phyloP scores from a whole-genome alignment of 1,284 basidiomycete genomes.

The Sporisorium graminicola region DNA sequence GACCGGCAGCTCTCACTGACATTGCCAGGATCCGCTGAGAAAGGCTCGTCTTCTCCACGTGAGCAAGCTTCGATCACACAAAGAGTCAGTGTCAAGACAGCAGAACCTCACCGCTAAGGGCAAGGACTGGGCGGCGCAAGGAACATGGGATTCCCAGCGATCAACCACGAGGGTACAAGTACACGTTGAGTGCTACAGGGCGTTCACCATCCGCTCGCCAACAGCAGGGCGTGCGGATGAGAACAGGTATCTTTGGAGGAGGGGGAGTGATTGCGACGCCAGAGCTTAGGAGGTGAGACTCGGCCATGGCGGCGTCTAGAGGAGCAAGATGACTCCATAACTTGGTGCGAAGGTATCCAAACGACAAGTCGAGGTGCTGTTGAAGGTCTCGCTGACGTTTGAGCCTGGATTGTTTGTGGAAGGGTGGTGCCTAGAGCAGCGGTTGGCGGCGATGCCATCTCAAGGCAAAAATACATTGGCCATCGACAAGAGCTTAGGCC shows the following conservation, averaged over 20 bases:
- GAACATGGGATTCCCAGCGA: neutral
- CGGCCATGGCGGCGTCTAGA: neutral
- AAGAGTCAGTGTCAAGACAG: neutral
- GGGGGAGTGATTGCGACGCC: neutral
- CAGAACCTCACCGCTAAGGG: neutral
- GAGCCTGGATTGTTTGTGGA: slow-evolving; percentile 17
- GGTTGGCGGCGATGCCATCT: neutral
- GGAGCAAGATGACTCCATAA: neutral
- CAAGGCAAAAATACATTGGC: neutral
- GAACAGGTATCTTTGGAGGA: slow-evolving; percentile 28
- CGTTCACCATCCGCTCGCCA: slow-evolving; percentile 5
- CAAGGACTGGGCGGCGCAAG: neutral
- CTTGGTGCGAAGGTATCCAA: neutral
- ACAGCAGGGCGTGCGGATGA: slow-evolving; percentile 1
- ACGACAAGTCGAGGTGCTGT: slow-evolving; percentile 34
- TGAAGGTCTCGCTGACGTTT: slow-evolving; percentile 31
- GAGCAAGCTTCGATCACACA: neutral
- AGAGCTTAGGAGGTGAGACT: neutral
- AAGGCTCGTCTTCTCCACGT: neutral
- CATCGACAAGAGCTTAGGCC: neutral
- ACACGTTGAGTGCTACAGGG: slow-evolving; percentile 49
- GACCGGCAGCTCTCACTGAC: too few relatives aligned
- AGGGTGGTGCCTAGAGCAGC: neutral
- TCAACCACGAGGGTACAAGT: slow-evolving; percentile 23
- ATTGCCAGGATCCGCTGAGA: neutral